Percentiles rank a stretch among this genome's conserved stretches.
These are phyloP conservation scores for Mucuna pruriens DNA, from an alignment of 306 rosid species.

Conservation along the genomic window DNA sequence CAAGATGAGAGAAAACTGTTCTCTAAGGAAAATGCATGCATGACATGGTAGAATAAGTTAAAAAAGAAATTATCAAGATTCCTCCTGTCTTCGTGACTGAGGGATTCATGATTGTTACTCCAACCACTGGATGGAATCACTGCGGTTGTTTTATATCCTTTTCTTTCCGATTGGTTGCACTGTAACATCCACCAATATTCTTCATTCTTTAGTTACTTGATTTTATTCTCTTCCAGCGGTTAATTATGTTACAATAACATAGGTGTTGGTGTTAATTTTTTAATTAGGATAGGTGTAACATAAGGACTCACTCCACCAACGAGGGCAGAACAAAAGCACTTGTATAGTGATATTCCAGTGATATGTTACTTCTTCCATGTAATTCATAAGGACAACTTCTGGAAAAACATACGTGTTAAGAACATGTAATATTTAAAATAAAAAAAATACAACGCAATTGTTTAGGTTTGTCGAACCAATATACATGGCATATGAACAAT, in stretches of 20 bases:
- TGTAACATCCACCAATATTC: not conserved
- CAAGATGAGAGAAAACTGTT: too few relatives aligned
- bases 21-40: too few relatives aligned
- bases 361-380: not conserved
- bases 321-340: too few relatives aligned
- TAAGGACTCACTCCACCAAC: too few relatives aligned
- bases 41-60: not conserved
- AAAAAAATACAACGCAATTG: not conserved
- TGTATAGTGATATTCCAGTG: too few relatives aligned
- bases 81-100: not conserved
- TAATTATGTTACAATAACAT: not conserved
- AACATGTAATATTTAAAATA: not conserved
- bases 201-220: not conserved
- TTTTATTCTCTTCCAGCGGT: not conserved
- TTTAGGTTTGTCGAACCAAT: conserved; percentile 8
- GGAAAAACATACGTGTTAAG: not conserved
- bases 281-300: too few relatives aligned
- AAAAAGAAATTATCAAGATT: not conserved
- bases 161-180: not conserved
- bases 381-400: not conserved
- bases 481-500: conserved; percentile 20
- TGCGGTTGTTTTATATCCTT: not conserved
- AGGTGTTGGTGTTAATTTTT: too few relatives aligned
- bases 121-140: not conserved
- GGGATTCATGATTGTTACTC: not conserved